Evolutionary conservation across 257 asterid genomes (phyloP).

Genomic region (Misopates orontium): DNA sequence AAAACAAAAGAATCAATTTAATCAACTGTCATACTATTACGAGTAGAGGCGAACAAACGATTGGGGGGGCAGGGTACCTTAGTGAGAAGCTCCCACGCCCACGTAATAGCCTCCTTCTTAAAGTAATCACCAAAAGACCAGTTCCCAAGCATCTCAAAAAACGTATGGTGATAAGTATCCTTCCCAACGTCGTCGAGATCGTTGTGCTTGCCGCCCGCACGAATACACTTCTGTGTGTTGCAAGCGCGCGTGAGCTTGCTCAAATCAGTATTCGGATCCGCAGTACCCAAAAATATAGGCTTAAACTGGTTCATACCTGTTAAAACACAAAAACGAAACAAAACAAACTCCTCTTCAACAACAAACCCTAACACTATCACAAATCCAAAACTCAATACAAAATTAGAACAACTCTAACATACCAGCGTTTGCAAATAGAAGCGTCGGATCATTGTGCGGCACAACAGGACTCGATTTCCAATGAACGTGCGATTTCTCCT

Average conservation of each 20-base stretch:
- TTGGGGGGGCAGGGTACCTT: too few relatives aligned
- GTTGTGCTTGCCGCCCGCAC: constrained; percentile 98
- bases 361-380: neutral
- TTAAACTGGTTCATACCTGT: constrained; percentile 98
- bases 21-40: too few relatives aligned
- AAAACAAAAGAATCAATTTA: neutral
- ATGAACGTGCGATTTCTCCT: constrained; percentile 53
- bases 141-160: constrained; percentile 98
- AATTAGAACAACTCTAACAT: neutral
- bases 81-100: constrained; percentile 98
- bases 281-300: constrained; percentile 91
- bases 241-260: constrained; percentile 92
- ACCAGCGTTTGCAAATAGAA: constrained; percentile 93
- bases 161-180: constrained; percentile 98
- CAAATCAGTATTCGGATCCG: constrained; percentile 80
- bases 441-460: constrained; percentile 93
- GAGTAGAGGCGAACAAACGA: too few relatives aligned
- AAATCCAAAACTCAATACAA: neutral
- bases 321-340: constrained; percentile 27
- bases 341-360: neutral
- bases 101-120: constrained; percentile 78
- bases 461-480: constrained; percentile 93
- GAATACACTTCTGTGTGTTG: constrained; percentile 95
- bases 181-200: constrained; percentile 98
- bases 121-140: constrained; percentile 98